Evolutionary conservation across 2,329 filamentous ascomycete species (phyloP).

Genomic region (Thermoascus crustaceus): DNA sequence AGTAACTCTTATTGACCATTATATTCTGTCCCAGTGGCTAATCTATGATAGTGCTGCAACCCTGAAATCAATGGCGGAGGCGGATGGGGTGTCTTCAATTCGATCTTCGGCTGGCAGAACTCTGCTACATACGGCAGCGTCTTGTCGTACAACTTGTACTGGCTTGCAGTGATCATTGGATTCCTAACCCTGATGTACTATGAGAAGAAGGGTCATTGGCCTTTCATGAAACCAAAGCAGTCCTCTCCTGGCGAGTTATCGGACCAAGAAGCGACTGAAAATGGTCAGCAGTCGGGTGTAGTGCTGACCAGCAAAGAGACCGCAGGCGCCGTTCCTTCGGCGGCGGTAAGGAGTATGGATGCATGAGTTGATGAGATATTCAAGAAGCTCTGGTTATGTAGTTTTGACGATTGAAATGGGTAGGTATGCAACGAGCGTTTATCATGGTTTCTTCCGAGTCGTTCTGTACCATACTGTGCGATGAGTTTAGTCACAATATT

Average conservation of each 20-base stretch:
- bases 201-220: conserved; percentile 13
- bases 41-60: conserved; percentile 59
- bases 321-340: background rate
- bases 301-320: background rate
- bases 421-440: background rate
- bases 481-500: no score
- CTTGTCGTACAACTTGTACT: conserved; percentile 82
- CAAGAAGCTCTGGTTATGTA: background rate
- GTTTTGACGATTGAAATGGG: background rate
- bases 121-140: conserved; percentile 82
- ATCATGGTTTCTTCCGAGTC: background rate
- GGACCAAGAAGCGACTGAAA: background rate
- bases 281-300: background rate
- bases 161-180: conserved; percentile 60
- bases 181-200: conserved; percentile 49
- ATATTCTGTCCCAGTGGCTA: background rate
- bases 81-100: conserved; percentile 83
- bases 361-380: no score
- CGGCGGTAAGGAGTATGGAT: background rate
- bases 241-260: background rate
- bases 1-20: conserved; percentile 23
- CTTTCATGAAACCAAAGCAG: conserved; percentile 6
- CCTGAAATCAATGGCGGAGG: conserved; percentile 63
- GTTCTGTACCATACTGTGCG: background rate
- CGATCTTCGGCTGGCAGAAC: conserved; percentile 79